A percentile compares a stretch with the other conserved stretches of the same genome.
These are phyloP conservation scores for Hypoxylon cercidicola DNA, from an alignment of 495 filamentous ascomycete species.

Conservation along the genomic window DNA sequence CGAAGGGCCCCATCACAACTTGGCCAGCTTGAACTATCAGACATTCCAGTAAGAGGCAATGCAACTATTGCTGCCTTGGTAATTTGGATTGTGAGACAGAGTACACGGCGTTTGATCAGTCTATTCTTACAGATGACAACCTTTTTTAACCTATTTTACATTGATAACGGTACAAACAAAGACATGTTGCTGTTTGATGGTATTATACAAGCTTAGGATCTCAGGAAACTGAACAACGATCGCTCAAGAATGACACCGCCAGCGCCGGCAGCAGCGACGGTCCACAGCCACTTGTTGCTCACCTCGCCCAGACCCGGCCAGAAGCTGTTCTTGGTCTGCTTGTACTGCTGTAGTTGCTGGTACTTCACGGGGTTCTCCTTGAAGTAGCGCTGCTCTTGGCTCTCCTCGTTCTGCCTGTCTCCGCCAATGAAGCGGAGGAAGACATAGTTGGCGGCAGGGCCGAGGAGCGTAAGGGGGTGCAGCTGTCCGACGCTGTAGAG, in stretches of 20 bases:
- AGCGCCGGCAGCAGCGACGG: slow-evolving; percentile 58
- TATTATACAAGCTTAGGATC: slow-evolving; percentile 15
- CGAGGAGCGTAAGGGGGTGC: slow-evolving; percentile 63
- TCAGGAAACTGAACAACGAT: slow-evolving; percentile 9
- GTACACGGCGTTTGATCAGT: no score
- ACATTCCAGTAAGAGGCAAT: no score
- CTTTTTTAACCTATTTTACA: background rate
- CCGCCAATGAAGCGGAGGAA: slow-evolving; percentile 66
- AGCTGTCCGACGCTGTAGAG: slow-evolving; percentile 63
- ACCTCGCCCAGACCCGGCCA: slow-evolving; percentile 63
- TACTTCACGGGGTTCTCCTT: slow-evolving; percentile 59
- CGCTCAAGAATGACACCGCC: slow-evolving; percentile 46
- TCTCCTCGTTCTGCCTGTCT: slow-evolving; percentile 63
- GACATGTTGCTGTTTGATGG: background rate
- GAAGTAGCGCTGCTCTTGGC: slow-evolving; percentile 61
- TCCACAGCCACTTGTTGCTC: slow-evolving; percentile 65
- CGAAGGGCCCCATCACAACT: no score
- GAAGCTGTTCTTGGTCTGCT: slow-evolving; percentile 65
- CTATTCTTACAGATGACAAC: no score
- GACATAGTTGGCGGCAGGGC: slow-evolving; percentile 65
- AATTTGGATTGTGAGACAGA: no score
- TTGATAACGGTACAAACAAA: background rate
- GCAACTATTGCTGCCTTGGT: no score
- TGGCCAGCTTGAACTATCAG: no score
- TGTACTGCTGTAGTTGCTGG: slow-evolving; percentile 59